These are phyloP conservation scores for Plicaturopsis crispa DNA, from an alignment of 768 basidiomycete species.

Conservation along the genomic window DNA sequence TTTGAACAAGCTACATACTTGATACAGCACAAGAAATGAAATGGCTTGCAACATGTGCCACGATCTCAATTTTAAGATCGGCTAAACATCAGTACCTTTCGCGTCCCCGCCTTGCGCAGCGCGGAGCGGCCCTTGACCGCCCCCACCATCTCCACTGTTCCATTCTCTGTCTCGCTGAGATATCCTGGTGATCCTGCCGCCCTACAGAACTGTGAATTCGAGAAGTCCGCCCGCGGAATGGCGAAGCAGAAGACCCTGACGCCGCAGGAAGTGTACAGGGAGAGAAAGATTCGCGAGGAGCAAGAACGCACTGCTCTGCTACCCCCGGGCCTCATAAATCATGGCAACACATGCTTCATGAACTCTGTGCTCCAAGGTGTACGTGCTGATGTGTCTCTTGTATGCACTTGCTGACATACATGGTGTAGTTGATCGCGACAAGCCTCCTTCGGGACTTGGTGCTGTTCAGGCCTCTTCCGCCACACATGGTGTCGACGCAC, in stretches of 20 bases:
- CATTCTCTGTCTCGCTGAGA: too few species aligned
- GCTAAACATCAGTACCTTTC: too few species aligned
- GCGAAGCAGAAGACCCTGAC: slow-evolving; percentile 47
- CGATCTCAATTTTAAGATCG: too few species aligned
- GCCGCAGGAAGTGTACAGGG: slow-evolving; percentile 57
- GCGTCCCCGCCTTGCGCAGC: too few species aligned
- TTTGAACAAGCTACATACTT: too few species aligned
- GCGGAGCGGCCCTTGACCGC: too few species aligned
- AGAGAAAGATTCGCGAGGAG: slow-evolving; percentile 54
- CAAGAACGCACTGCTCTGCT: slow-evolving; percentile 49
- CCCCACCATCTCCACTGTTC: too few species aligned
- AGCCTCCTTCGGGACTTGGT: slow-evolving; percentile 50
- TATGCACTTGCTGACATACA: slow-evolving; percentile 3
- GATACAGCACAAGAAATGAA: too few species aligned
- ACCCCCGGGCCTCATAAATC: slow-evolving; percentile 71
- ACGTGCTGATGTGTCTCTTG: slow-evolving; percentile 23
- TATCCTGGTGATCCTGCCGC: too few species aligned
- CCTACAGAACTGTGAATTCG: too few species aligned
- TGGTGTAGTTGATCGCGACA: slow-evolving; percentile 57
- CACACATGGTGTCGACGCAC: slow-evolving; percentile 26
- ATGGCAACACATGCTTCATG: slow-evolving; percentile 93
- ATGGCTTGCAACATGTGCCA: too few species aligned
- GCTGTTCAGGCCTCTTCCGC: slow-evolving; percentile 43
- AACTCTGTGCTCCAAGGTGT: slow-evolving; percentile 90
- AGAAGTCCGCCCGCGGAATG: too few species aligned